Conservation (phyloP, 768 basidiomycete genomes). For the Daedaleopsis sinensis region DNA sequence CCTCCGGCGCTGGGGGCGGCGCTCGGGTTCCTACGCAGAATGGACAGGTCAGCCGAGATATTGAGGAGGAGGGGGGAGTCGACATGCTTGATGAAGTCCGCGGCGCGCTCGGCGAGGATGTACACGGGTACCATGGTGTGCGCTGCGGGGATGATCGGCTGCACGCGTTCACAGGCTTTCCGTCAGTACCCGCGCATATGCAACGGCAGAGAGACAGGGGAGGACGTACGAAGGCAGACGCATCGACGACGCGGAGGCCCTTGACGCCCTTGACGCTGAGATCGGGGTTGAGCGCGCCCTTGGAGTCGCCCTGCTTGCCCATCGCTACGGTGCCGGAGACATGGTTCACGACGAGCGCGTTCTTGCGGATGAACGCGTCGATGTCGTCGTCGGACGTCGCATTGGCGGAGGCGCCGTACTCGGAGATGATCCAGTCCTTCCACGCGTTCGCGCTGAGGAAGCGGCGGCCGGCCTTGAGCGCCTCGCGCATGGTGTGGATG, state of each 20-base stretch:
- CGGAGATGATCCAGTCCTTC: constrained; percentile 10
- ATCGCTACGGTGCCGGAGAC: neutral
- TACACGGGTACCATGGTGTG: constrained; percentile 11
- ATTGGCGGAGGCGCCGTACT: neutral
- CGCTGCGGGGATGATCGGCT: constrained; percentile 9
- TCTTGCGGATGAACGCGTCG: neutral
- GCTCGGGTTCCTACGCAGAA: neutral
- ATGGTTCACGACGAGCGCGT: neutral
- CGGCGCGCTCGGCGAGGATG: constrained; percentile 20
- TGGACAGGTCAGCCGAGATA: neutral
- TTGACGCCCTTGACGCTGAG: constrained; percentile 52
- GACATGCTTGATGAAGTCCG: constrained; percentile 17
- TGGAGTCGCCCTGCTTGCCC: constrained; percentile 30
- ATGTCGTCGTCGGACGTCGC: constrained; percentile 1
- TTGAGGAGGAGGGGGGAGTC: neutral
- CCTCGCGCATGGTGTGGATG: constrained; percentile 27
- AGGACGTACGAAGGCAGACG: constrained; percentile 44
- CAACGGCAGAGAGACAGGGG: neutral
- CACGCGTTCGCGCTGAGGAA: constrained; percentile 15
- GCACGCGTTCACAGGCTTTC: neutral
- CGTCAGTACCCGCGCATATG: neutral
- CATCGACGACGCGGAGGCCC: constrained; percentile 57
- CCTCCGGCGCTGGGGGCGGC: neutral
- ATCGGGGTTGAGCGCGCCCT: constrained; percentile 48
- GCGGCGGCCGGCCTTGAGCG: neutral